Evolutionary conservation across 768 basidiomycete species (phyloP).

Genomic region (Suillus cothurnatus): DNA sequence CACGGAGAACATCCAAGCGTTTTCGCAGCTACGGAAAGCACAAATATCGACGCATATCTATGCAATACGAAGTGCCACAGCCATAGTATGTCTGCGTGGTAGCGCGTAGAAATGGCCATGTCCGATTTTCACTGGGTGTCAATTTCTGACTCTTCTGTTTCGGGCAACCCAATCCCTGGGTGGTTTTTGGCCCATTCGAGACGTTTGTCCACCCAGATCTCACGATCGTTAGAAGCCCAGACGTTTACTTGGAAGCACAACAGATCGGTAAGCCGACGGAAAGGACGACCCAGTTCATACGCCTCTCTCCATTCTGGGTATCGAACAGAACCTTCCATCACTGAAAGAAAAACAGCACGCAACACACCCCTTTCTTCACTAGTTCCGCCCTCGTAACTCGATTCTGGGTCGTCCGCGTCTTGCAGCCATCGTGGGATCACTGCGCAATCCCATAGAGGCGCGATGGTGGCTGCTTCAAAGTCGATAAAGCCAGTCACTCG

Average conservation of each 20-base stretch:
- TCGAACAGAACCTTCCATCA: not conserved
- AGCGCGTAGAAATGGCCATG: too few relatives aligned
- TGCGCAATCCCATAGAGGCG: slow-evolving; percentile 28
- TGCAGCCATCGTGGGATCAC: slow-evolving; percentile 25
- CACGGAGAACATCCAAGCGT: too few relatives aligned
- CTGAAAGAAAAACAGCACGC: not conserved
- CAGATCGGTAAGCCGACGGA: slow-evolving; percentile 3
- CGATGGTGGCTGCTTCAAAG: slow-evolving; percentile 24
- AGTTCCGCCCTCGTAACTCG: not conserved
- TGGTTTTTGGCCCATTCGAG: slow-evolving; percentile 2
- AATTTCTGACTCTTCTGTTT: not conserved
- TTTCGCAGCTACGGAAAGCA: too few relatives aligned
- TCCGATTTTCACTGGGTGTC: too few relatives aligned
- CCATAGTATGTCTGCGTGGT: too few relatives aligned
- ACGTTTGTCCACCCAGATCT: slow-evolving; percentile 6
- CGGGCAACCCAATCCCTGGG: slow-evolving; percentile 1
- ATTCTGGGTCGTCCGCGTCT: slow-evolving; percentile 17
- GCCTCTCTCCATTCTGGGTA: slow-evolving; percentile 6
- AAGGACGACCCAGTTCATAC: not conserved
- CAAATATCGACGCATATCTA: too few relatives aligned
- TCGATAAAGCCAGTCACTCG: slow-evolving; percentile 16
- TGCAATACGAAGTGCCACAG: too few relatives aligned
- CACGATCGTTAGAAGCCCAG: not conserved
- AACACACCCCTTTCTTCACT: not conserved
- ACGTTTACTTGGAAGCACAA: not conserved